A percentile compares a stretch with the other conserved stretches of the same genome.
phyloP scores from a whole-genome alignment of 2,329 filamentous ascomycete genomes.

The Metarhizium sp. region DNA sequence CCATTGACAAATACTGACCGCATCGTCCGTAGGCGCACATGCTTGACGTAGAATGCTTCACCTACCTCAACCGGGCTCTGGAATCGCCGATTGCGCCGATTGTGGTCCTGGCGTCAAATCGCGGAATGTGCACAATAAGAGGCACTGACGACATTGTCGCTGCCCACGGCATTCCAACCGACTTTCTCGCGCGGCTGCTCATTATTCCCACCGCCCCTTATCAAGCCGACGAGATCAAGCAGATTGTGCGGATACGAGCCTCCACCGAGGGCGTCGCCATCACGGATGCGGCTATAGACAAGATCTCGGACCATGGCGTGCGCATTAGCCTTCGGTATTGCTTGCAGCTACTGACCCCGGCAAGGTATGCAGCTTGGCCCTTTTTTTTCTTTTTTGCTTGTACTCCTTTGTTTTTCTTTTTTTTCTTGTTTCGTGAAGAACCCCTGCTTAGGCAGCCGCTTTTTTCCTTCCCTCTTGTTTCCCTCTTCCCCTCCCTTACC shows the following conservation, averaged over 20 bases:
- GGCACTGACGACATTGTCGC: slow-evolving; percentile 75
- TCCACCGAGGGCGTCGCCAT: slow-evolving; percentile 74
- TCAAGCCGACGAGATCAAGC: slow-evolving; percentile 78
- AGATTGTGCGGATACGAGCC: slow-evolving; percentile 78
- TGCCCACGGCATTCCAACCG: slow-evolving; percentile 87
- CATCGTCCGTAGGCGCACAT: slow-evolving; percentile 69
- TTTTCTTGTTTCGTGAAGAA: not conserved
- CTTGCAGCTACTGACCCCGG: slow-evolving; percentile 80
- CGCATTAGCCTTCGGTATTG: slow-evolving; percentile 88
- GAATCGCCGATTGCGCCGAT: slow-evolving; percentile 93
- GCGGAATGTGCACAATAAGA: slow-evolving; percentile 85
- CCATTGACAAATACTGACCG: not conserved
- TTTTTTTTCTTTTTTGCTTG: slow-evolving; percentile 1
- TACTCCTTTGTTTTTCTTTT: not conserved
- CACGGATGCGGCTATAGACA: slow-evolving; percentile 74
- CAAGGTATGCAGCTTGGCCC: slow-evolving; percentile 43
- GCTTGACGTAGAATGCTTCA: slow-evolving; percentile 99
- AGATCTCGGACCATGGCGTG: slow-evolving; percentile 77
- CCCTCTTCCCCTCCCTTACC: too few species aligned
- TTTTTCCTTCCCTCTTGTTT: not conserved
- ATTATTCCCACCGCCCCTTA: slow-evolving; percentile 95
- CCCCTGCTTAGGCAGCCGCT: not conserved
- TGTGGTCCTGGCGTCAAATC: slow-evolving; percentile 94
- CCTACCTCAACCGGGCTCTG: slow-evolving; percentile 95
- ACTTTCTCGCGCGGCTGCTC: slow-evolving; percentile 86